Base-by-base conservation (phyloP, 2,329 filamentous ascomycete species). In the Phaeosphaeria sp. region DNA sequence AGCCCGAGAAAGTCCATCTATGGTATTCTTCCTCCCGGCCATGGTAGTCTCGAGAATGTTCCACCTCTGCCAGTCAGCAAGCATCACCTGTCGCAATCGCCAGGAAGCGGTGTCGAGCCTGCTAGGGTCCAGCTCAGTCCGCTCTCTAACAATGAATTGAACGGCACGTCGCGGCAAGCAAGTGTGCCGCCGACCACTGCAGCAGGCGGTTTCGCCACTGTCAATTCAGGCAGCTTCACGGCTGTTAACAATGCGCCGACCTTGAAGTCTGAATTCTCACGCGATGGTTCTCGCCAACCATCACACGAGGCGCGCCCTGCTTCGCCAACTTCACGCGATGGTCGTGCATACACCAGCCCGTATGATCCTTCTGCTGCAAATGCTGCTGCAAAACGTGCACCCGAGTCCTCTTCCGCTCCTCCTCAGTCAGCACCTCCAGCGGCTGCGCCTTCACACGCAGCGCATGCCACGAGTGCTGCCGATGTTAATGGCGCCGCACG, bases 1-100 rank as follows among this genome's bases (percentile, higher is more conserved):
- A 74, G 70, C 20, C 72, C 74, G 3, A 68, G 72, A 20, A 73
- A 72, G 45, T 68, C 71, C 9, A 57, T 73, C 18, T 69, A 68
- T 30, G 68, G 64, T 22, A 49, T 74, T 17, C 60, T 66, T 21
- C 56, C 64, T 9, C 64, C 62, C 2, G 66, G 65, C 4, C 58
- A 61, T 6, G 54, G 63, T 43, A 69, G 67, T 39, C 57, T 63
- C 15, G 73, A 75, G 39, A 73, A 71, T 40, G 57, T 67, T 15
- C 72, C 70, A 18, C 73, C 68, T 6, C 43, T 69, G 46, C 65
- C 67, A 25, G 60, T 55, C 22, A 65, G 65, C 30, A 58, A 51
- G 30, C 65, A 61, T 45, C 65, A 69, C 27, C 58, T 64, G 17
- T 68, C 66, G 7, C 56, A 67, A 9, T 53, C 64, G 24, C 61